Percentiles rank a stretch among this genome's conserved stretches.
Conservation (phyloP, 75 land plant species). For the Cryptomeria japonica region DNA sequence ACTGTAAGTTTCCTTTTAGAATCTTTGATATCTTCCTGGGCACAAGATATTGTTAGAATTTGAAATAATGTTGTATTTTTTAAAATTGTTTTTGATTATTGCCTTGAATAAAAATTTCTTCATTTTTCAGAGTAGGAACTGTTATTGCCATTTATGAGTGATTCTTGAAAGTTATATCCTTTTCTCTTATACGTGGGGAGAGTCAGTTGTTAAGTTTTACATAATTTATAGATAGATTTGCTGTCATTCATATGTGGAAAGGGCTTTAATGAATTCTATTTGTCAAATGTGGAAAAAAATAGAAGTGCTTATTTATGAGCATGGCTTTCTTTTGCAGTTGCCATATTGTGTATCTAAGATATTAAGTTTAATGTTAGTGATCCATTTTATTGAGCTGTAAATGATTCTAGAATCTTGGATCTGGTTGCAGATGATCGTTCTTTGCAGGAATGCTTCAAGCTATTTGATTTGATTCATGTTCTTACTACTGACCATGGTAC, state of each 20-base stretch:
- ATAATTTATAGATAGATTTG: not conserved
- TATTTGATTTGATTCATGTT: conserved; percentile 86
- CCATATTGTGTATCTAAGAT: not conserved
- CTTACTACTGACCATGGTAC: conserved; percentile 88
- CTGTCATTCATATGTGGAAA: not conserved
- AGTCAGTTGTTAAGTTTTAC: not conserved
- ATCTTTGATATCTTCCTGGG: not conserved
- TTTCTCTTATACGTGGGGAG: not conserved
- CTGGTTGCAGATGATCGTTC: conserved; percentile 72
- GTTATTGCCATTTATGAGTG: not conserved
- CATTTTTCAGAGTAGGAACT: not conserved
- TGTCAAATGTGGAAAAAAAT: not conserved
- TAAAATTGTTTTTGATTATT: not conserved
- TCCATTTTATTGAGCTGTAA: not conserved
- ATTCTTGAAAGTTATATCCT: not conserved
- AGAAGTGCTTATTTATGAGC: not conserved
- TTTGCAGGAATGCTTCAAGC: conserved; percentile 80
- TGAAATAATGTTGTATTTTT: not conserved
- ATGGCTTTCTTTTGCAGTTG: not conserved
- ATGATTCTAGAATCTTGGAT: not conserved
- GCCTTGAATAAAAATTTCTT: not conserved
- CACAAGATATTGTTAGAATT: not conserved
- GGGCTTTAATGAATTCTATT: not conserved
- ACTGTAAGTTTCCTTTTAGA: not conserved
- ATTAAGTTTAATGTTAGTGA: not conserved